These are phyloP conservation scores for Acanthamoeba sp. DNA, from an alignment of 208 protist species.

Conservation along the genomic window DNA sequence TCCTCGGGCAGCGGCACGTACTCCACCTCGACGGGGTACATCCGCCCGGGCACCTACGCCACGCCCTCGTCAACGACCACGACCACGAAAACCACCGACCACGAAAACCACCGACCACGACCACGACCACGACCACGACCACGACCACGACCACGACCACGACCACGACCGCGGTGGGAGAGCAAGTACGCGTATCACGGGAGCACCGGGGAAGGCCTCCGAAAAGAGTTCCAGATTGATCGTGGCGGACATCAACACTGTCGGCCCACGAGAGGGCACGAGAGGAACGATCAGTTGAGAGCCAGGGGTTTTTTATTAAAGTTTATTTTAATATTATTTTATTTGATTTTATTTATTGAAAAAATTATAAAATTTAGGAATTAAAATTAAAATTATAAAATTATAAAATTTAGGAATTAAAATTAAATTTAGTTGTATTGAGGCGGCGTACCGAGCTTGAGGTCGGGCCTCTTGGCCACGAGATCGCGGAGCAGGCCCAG, in stretches of 20 bases:
- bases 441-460: conserved; percentile 94
- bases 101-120: too few species aligned
- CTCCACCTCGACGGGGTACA: conserved; percentile 81
- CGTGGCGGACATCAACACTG: conserved; percentile 80
- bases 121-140: too few species aligned
- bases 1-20: conserved; percentile 76
- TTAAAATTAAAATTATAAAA: too few species aligned
- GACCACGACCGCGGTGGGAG: neutral
- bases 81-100: too few species aligned
- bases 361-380: too few species aligned
- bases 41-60: conserved; percentile 76
- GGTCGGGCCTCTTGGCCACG: conserved; percentile 90
- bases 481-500: conserved; percentile 96
- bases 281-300: neutral
- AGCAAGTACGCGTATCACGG: conserved; percentile 67
- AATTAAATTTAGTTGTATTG: too few species aligned
- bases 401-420: too few species aligned
- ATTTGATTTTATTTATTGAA: too few species aligned
- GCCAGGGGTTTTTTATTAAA: neutral
- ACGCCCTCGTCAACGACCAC: too few species aligned
- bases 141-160: too few species aligned
- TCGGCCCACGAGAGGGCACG: neutral
- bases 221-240: conserved; percentile 83
- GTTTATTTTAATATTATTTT: neutral
- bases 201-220: conserved; percentile 65